Conservation (phyloP, 805 yeast genomes). For the Sugiyamaella smithiae region DNA sequence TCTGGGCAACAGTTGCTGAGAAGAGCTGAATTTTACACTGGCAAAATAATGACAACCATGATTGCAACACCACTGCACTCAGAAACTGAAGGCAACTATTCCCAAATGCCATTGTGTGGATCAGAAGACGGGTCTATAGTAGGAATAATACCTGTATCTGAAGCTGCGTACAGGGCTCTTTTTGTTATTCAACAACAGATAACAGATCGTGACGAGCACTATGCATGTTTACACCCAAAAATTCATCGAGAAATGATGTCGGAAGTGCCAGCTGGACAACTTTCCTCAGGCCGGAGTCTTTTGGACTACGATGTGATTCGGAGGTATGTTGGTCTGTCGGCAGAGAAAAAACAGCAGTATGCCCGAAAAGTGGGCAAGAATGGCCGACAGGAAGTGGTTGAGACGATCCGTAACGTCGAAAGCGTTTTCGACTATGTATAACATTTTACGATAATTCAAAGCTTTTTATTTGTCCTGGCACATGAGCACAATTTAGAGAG, state of each 20-base stretch:
- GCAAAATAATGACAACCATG: slow-evolving; percentile 42
- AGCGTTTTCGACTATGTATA: slow-evolving; percentile 19
- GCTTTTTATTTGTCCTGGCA: neutral
- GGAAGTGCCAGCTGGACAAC: slow-evolving; percentile 10
- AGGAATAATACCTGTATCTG: slow-evolving; percentile 70
- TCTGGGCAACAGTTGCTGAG: slow-evolving; percentile 75
- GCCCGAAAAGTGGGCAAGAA: slow-evolving; percentile 31
- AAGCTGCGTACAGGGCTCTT: slow-evolving; percentile 72
- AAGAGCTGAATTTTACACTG: slow-evolving; percentile 66
- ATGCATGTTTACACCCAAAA: slow-evolving; percentile 76
- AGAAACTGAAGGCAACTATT: slow-evolving; percentile 9
- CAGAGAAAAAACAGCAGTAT: slow-evolving; percentile 26
- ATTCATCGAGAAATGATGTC: slow-evolving; percentile 28
- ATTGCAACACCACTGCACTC: slow-evolving; percentile 26
- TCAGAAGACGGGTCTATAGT: slow-evolving; percentile 78
- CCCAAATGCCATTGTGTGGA: slow-evolving; percentile 57
- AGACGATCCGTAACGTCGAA: slow-evolving; percentile 20
- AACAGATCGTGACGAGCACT: slow-evolving; percentile 68
- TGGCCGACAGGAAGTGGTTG: slow-evolving; percentile 28
- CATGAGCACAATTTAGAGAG: slow-evolving; percentile 15
- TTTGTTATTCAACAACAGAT: slow-evolving; percentile 86
- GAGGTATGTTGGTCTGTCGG: slow-evolving; percentile 27
- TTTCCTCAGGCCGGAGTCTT: slow-evolving; percentile 22
- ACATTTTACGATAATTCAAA: too few relatives aligned
- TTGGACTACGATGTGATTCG: slow-evolving; percentile 30